phyloP scores from a whole-genome alignment of 495 filamentous ascomycete genomes.

The Oleoguttula mirabilis region DNA sequence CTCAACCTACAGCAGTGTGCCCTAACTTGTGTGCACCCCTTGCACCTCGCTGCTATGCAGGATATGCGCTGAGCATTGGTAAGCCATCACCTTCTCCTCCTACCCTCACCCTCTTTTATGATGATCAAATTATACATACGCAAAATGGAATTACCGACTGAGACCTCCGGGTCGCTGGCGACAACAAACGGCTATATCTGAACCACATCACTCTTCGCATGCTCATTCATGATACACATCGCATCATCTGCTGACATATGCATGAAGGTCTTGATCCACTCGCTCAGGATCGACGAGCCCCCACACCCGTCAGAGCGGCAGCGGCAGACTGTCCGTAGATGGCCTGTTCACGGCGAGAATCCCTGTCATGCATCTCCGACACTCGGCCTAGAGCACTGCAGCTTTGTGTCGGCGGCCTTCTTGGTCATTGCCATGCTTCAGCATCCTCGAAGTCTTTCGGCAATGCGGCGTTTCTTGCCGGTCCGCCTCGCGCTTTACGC shows the following conservation, averaged over 20 bases:
- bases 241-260: neutral
- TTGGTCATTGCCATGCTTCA: too few species aligned
- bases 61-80: neutral
- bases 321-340: too few species aligned
- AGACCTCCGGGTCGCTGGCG: conserved; percentile 64
- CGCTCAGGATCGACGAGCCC: too few species aligned
- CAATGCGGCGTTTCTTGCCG: too few species aligned
- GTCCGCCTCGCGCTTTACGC: neutral
- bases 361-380: too few species aligned
- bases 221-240: too few species aligned
- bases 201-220: too few species aligned
- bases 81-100: conserved; percentile 30
- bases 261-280: neutral
- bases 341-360: too few species aligned
- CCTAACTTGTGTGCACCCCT: neutral
- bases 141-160: conserved; percentile 97
- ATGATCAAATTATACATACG: conserved; percentile 52
- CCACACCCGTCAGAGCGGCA: too few species aligned
- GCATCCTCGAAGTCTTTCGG: too few species aligned
- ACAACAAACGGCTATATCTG: conserved; percentile 87
- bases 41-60: neutral
- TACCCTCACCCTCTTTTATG: conserved; percentile 40
- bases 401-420: too few species aligned
- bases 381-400: too few species aligned
- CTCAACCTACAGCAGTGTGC: neutral